phyloP scores from a whole-genome alignment of 1,139 yeast species.

The Yamadazyma epiphylla region DNA sequence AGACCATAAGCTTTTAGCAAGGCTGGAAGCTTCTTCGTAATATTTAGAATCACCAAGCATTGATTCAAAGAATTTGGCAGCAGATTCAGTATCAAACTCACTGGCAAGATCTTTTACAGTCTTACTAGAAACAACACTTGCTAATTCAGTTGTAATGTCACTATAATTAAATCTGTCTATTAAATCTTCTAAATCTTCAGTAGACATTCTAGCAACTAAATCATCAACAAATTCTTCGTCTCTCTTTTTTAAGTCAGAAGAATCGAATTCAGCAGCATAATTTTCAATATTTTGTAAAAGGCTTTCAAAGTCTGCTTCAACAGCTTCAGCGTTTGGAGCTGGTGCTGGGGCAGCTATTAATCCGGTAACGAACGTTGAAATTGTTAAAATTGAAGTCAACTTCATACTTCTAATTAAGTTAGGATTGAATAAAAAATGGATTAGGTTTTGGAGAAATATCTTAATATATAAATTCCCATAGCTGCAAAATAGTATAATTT shows the following conservation, averaged over 20 bases:
- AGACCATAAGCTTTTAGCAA: conserved; percentile 16
- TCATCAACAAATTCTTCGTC: conserved; percentile 8
- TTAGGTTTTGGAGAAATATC: too few relatives aligned
- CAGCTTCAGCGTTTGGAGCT: conserved; percentile 1
- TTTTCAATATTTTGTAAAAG: conserved; percentile 10
- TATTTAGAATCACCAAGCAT: conserved; percentile 21
- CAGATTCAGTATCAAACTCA: conserved; percentile 15
- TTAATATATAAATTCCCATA: too few relatives aligned
- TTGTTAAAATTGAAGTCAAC: conserved; percentile 10
- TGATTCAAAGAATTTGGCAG: conserved; percentile 20
- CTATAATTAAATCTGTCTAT: conserved; percentile 9
- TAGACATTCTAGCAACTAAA: conserved; percentile 9
- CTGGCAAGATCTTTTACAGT: conserved; percentile 14
- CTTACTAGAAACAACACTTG: conserved; percentile 6
- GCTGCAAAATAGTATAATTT: too few relatives aligned
- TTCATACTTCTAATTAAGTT: conserved; percentile 11
- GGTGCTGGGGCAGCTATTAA: conserved; percentile 14
- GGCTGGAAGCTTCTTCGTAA: conserved; percentile 13
- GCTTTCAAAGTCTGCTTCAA: conserved; percentile 8
- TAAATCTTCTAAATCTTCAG: conserved; percentile 8
- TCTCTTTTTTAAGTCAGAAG: conserved; percentile 6
- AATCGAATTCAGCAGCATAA: conserved; percentile 7
- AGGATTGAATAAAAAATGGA: too few relatives aligned
- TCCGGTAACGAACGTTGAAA: conserved; percentile 13
- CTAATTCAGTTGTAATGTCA: conserved; percentile 8